Evolutionary conservation across 768 basidiomycete species (phyloP), one percentile per base, ranked within the genome.

Genomic region (Heimioporus sp.): DNA sequence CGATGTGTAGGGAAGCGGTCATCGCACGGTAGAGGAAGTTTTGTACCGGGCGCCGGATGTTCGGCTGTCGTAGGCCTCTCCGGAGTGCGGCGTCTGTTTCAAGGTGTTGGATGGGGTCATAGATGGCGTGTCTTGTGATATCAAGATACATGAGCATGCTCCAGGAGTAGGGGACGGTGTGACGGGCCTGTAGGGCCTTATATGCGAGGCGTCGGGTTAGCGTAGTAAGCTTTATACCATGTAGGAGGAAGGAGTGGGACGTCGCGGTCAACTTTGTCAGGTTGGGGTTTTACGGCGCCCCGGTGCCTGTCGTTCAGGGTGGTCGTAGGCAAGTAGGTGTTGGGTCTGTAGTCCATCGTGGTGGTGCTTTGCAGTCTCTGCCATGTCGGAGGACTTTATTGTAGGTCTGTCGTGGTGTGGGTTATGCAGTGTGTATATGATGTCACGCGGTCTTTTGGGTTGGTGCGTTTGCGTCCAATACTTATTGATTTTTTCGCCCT

Each of bases 1-100:
- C 70, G 0, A 62, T 24, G 28, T 57, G 63, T 47, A 65, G 63
- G 0, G 61, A 53, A 3, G 53, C 48, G 39, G 70, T 65, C 17
- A 69, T 52, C 1, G 56, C 44, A 41, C 56, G 63, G 59, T 60
- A 71, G 0, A 37, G 32, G 32, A 34, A 34, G 5, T 34, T 34
- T 34, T 34, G 32, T 9, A 34, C 13, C 10, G 49, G 28, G 4
- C 35, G 40, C 11, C 38, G 17, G 7, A 64, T 34, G 28, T 59
- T 52, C 12, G 48, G 46, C 39, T 51, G 15, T 1, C 54, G 21
- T 2, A 50, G 19, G 32, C 30, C 20, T 21, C 34, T 41, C 64
- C 62, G 63, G 4, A 64, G 45, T 13, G 40, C 39, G 16, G 28
- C 30, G 11, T 58, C 49, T 1, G 61, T 52, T 32, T 53, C 58